Conservation (phyloP, 805 yeast species). For the Dipodascus albidus region DNA sequence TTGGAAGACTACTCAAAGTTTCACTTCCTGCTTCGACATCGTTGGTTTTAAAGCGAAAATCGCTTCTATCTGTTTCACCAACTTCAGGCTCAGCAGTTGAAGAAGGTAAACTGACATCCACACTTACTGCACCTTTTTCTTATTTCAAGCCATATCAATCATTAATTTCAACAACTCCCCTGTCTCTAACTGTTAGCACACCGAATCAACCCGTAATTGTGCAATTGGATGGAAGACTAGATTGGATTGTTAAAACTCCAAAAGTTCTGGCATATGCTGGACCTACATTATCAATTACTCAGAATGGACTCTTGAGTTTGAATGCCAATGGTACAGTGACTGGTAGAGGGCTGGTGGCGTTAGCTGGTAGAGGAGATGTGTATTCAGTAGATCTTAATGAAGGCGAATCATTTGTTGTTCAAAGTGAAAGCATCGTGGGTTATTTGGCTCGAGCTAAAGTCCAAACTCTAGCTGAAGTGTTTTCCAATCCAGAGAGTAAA, state of each 20-base stretch:
- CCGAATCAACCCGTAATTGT: not conserved
- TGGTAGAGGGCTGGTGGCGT: not conserved
- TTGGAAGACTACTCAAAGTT: not conserved
- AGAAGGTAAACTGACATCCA: not conserved
- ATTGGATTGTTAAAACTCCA: not conserved
- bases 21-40: not conserved
- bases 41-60: not conserved
- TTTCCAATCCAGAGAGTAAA: not conserved
- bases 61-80: not conserved
- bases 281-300: not conserved
- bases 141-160: not conserved
- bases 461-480: not conserved
- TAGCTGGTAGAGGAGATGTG: not conserved
- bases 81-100: not conserved
- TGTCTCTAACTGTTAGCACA: not conserved
- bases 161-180: not conserved
- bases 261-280: not conserved
- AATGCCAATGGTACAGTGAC: not conserved
- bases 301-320: not conserved
- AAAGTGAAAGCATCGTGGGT: not conserved
- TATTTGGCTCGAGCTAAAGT: not conserved
- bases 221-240: not conserved
- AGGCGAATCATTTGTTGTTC: not conserved
- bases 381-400: not conserved
- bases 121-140: not conserved